Conservation (phyloP, 73 alveolate genomes). For the Tetrahymena elliotti region DNA sequence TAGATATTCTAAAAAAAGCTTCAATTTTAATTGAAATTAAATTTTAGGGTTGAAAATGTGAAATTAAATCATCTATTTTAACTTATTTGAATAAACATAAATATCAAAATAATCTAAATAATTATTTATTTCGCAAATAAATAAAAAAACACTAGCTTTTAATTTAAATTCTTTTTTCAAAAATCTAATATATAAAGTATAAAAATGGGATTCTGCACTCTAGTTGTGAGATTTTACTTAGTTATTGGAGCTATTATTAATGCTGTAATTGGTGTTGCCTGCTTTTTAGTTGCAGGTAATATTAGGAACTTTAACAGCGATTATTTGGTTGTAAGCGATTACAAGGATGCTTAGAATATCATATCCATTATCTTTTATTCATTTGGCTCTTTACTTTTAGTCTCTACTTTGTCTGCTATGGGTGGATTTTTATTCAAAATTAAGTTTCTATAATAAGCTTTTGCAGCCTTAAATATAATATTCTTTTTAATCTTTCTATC, state of each 20-base stretch:
- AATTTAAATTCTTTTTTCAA: too few species aligned
- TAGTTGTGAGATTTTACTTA: neutral
- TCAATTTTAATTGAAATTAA: neutral
- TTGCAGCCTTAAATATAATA: neutral
- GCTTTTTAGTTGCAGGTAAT: neutral
- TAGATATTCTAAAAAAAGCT: neutral
- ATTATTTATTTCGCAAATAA: too few species aligned
- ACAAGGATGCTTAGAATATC: neutral
- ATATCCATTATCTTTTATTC: neutral
- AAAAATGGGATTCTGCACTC: neutral
- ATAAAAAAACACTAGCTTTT: too few species aligned
- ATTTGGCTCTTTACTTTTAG: neutral
- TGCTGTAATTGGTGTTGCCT: neutral
- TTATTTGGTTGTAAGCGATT: neutral
- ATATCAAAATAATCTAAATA: too few species aligned
- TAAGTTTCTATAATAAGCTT: neutral
- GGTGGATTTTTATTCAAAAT: neutral
- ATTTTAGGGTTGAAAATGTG: too few species aligned
- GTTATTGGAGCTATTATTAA: neutral
- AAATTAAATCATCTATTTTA: neutral
- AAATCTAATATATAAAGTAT: too few species aligned
- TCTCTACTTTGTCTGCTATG: neutral
- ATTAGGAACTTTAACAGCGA: neutral
- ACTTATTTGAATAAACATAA: too few species aligned
- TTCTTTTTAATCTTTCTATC: neutral